Evolutionary conservation across 768 basidiomycete species (phyloP), one percentile per base, ranked within the genome.

Genomic region (Leccinum olivaceopallidum): DNA sequence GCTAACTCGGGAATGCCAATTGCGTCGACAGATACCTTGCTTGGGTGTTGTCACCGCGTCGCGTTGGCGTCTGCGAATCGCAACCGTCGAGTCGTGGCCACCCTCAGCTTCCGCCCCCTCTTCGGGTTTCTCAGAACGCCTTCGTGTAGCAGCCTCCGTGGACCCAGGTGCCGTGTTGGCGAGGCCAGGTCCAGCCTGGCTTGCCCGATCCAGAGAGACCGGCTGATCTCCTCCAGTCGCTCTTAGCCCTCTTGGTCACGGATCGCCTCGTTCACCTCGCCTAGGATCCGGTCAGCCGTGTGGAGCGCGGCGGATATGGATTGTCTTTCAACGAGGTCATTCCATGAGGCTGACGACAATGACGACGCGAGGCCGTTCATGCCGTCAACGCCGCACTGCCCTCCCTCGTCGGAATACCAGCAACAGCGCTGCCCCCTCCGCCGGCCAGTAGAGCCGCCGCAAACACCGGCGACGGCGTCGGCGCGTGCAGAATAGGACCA

Each of bases 161-260:
- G 26, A 26, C 26, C 26, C 26, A 26, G 26, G 26, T 26, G 26
- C 26, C 26, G 24, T 5, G 96, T 98, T 0, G 92, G 89, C 1
- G 89, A 92, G 0, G 92, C 94, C 20, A 98, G 77, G 71, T 98
- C 94, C 22, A 97, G 84, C 16, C 89, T 87, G 6, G 88, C 92
- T 75, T 92, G 83, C 3, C 93, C 94, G 60, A 98, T 87, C 88
- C 91, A 95, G 5, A 98, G 78, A 67, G 90, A 77, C 60, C 89
- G 84, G 16, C 91, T 94, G 36, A 98, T 81, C 24, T 77, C 78
- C 50, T 80, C 80, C 2, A 98, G 78, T 18, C 89, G 84, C 64
- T 92, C 91, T 9, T 79, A 74, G 2, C 89, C 87, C 73, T 98
- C 95, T 59, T 88, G 89, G 20, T 90, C 85, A 4, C 95, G 82